Percentiles rank a stretch among this genome's conserved stretches.
phyloP scores from a whole-genome alignment of 2,329 filamentous ascomycete genomes.

The Zelopaecilomyces penicillatus region DNA sequence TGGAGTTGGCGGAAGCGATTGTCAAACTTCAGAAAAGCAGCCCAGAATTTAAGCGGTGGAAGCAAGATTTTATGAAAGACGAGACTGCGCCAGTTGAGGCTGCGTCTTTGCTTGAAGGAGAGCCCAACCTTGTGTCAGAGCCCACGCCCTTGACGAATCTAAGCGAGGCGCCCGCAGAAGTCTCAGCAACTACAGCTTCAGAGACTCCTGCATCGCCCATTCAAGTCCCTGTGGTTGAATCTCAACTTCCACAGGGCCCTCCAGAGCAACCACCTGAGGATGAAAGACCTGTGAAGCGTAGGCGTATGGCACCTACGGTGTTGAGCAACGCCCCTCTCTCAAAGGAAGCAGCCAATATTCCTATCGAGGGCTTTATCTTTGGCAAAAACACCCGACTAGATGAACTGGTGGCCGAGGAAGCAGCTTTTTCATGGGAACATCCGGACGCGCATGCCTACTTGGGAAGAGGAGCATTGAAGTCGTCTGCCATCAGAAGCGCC shows the following conservation, averaged over 20 bases:
- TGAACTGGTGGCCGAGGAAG: no score
- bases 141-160: no score
- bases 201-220: no score
- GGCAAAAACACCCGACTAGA: no score
- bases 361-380: constrained; percentile 16
- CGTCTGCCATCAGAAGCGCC: constrained; percentile 18
- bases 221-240: no score
- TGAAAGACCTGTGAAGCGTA: constrained; percentile 17
- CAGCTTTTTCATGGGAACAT: no score
- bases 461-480: background rate
- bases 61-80: constrained; percentile 13
- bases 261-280: background rate
- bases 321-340: constrained; percentile 13
- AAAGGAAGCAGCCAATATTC: constrained; percentile 5
- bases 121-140: no score
- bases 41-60: constrained; percentile 33
- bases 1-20: constrained; percentile 50
- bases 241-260: no score
- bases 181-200: no score
- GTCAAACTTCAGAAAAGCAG: constrained; percentile 46
- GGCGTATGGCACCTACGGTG: constrained; percentile 17
- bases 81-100: background rate
- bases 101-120: no score
- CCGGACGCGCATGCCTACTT: background rate
- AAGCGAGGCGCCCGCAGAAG: no score